Base-by-base conservation (phyloP, 179 eudicot species). In the Heliamphora pulchella region DNA sequence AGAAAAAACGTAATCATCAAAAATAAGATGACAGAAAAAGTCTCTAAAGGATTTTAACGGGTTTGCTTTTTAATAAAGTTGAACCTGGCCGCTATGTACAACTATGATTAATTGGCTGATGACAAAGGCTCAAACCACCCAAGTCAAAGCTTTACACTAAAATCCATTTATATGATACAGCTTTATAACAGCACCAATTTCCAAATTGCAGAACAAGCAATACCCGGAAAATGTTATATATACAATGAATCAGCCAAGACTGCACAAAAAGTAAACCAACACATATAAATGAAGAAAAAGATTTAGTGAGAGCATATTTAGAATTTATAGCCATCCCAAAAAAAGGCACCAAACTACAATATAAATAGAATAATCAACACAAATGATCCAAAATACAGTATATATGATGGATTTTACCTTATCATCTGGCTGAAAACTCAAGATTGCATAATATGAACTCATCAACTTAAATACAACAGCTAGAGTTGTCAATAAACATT, bases 401-500 rank as follows among this genome's bases (percentile, higher is more conserved):
- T 22, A 31, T 8, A 11, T n/a, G 14, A 77, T 51, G 53, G 18
- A n/a, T 14, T 79, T 83, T 84, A 94, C 99, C 97, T 89, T 82
- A 68, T 83, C 84, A 81, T 88, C 91, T 11, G 90, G 89, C 76
- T 94, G 87, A 85, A 92, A 94, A 86, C 90, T 92, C 94, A 90
- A 89, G 76, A 94, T 91, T 76, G 96, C 90, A 87, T 89, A 81
- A 85, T 94, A 96, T 51, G 98, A 92, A 76, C 92, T 87, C 96
- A 94, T 90, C 87, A 96, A 84, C 90, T 86, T 89, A 85, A 94
- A 96, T 54, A 96, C 87, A 53, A 87, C 91, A 55, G 96, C 89
- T 77, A 94, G 90, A 17, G 93, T 91, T 84, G 87, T 89, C 71
- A 92, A 80, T 82, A 96, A 90, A 82, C 97, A 94, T 75, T 86